These are phyloP conservation scores for Vigna trinervia DNA, from an alignment of 306 rosid species.

Conservation along the genomic window DNA sequence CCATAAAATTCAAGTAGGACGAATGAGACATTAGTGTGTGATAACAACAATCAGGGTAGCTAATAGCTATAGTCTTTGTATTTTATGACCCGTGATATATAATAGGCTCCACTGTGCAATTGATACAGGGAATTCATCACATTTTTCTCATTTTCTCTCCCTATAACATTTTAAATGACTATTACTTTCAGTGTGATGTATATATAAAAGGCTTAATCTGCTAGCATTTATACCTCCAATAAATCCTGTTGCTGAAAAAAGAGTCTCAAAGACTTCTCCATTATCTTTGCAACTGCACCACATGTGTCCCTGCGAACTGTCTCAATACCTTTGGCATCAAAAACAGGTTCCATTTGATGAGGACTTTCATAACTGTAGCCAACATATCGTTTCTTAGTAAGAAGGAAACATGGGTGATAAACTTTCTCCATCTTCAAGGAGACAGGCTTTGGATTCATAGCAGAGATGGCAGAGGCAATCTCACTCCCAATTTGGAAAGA, in stretches of 20 bases:
- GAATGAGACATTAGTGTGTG: not conserved
- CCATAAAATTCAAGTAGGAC: not conserved
- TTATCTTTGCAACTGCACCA: constrained; percentile 83
- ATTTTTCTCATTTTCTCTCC: not conserved
- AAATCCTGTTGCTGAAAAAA: constrained; percentile 79
- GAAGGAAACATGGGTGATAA: constrained; percentile 87
- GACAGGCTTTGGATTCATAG: constrained; percentile 94
- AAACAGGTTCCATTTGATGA: constrained; percentile 68
- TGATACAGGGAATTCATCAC: not conserved
- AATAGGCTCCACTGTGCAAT: not conserved
- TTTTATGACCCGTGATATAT: not conserved
- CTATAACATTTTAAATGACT: constrained; percentile 18
- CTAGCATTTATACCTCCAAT: constrained; percentile 63
- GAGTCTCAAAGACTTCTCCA: constrained; percentile 88
- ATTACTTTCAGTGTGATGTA: constrained; percentile 18
- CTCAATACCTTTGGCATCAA: constrained; percentile 99
- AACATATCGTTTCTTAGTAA: constrained; percentile 94
- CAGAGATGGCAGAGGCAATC: constrained; percentile 85
- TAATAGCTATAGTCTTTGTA: not conserved
- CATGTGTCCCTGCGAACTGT: constrained; percentile 97
- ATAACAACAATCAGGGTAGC: not conserved
- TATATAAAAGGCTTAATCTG: constrained; percentile 23
- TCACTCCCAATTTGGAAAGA: constrained; percentile 83
- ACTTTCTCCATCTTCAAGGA: constrained; percentile 96
- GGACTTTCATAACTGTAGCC: constrained; percentile 95